Base-by-base conservation (phyloP, 768 basidiomycete genomes). In the Pseudohyphozyma bogoriensis region DNA sequence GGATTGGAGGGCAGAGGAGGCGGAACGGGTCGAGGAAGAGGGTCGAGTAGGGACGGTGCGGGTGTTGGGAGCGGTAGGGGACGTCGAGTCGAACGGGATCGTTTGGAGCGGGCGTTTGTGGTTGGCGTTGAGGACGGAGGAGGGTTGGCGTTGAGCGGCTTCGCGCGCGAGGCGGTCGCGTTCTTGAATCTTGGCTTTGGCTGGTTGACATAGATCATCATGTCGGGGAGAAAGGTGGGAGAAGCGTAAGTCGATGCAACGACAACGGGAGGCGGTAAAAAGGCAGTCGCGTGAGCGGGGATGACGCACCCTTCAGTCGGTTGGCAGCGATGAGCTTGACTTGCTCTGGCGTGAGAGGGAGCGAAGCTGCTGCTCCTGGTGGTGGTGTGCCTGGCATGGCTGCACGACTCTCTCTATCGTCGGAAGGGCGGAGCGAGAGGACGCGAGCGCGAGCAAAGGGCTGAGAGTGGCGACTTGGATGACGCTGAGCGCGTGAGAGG, bases 41-140 rank as follows among this genome's bases (percentile, higher is more conserved):
- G n/a, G n/a, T n/a, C n/a, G n/a, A n/a, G n/a, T n/a, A 20, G 44
- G 65, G 55, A 18, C 29, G 47, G 39, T 66, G 56, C 69, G 65
- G 2, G 40, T 42, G n/a, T 44, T 29, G 0, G 70, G 72, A 1
- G 75, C 78, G 6, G 85, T 85, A 2, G 85, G 81, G 22, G 83
- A 83, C 16, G 76, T 79, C 31, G 83, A 82, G 10, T 72, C 74
- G n/a, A 81, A 80, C 44, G 84, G 77, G 3, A 79, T 75, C 31
- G 79, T 79, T 46, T 74, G 76, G 4, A 90, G 73, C 0, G 86
- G 83, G 31, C 89, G 82, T 70, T 91, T 92, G 67, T 81, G 81
- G 69, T 88, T 83, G n/a, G 74, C 68, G 74, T 49, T 36, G 44
- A 13, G 20, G 32, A 32, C 32, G 35, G 29, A 28, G 31, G 26